phyloP scores from a whole-genome alignment of 257 asterid genomes.

The Solanum pinnatisectum region DNA sequence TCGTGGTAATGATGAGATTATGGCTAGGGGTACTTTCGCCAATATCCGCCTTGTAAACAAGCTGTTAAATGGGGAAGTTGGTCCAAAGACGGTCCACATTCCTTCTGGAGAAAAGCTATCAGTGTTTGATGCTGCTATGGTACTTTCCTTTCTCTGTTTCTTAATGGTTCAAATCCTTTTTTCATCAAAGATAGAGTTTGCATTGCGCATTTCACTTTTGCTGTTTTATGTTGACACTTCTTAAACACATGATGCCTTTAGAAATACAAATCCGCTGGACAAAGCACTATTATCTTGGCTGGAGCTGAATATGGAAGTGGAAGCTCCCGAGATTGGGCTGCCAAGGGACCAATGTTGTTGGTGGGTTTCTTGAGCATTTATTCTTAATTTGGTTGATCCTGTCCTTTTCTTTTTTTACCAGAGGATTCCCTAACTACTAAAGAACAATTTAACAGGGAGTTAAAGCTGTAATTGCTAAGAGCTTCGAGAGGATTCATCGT shows the following conservation, averaged over 20 bases:
- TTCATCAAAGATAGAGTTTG: not conserved
- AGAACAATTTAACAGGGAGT: conserved; percentile 51
- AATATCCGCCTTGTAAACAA: conserved; percentile 87
- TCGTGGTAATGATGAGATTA: conserved; percentile 93
- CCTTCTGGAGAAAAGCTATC: conserved; percentile 77
- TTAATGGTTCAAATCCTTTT: not conserved
- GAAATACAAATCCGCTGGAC: conserved; percentile 82
- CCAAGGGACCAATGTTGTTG: conserved; percentile 96
- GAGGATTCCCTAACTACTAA: not conserved
- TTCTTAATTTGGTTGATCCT: not conserved
- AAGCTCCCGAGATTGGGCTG: conserved; percentile 99
- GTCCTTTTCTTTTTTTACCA: not conserved
- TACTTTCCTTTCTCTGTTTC: conserved; percentile 9
- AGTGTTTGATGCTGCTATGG: conserved; percentile 93
- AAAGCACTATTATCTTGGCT: conserved; percentile 78
- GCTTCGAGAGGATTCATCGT: conserved; percentile 94
- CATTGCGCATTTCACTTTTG: not conserved
- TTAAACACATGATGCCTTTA: conserved; percentile 18
- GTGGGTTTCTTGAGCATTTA: conserved; percentile 21
- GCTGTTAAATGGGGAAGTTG: conserved; percentile 85
- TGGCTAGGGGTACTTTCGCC: conserved; percentile 97
- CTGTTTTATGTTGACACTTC: not conserved
- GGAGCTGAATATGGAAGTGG: conserved; percentile 99
- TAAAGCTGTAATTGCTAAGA: conserved; percentile 90
- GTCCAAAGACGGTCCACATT: conserved; percentile 82